These are phyloP conservation scores for Sphaerosporella brunnea DNA, from an alignment of 495 filamentous ascomycete species.

Conservation along the genomic window DNA sequence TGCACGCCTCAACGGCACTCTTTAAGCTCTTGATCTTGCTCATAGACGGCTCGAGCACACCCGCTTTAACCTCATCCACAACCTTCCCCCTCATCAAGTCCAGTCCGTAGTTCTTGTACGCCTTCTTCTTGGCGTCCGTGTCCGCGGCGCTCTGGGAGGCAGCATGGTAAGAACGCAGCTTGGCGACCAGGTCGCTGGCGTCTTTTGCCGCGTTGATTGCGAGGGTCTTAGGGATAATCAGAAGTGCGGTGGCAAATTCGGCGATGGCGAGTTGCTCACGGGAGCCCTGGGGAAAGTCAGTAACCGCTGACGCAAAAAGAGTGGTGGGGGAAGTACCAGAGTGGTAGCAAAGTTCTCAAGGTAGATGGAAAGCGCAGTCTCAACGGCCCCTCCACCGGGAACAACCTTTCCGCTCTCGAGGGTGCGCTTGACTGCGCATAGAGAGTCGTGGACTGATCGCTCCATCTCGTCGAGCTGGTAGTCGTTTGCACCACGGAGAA, in stretches of 20 bases:
- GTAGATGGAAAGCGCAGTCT: slow-evolving; percentile 98
- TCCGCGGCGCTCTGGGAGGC: slow-evolving; percentile 78
- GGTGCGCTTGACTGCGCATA: slow-evolving; percentile 92
- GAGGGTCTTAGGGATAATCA: slow-evolving; percentile 89
- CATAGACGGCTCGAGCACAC: slow-evolving; percentile 91
- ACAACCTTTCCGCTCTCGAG: slow-evolving; percentile 94
- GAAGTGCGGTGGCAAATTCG: slow-evolving; percentile 87
- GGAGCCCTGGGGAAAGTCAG: slow-evolving; percentile 41
- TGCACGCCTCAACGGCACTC: slow-evolving; percentile 96
- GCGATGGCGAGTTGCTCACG: slow-evolving; percentile 95
- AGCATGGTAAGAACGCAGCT: slow-evolving; percentile 86
- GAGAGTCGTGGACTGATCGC: slow-evolving; percentile 87
- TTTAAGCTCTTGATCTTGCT: slow-evolving; percentile 98
- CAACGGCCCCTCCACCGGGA: slow-evolving; percentile 86
- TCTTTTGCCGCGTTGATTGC: slow-evolving; percentile 96
- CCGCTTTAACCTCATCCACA: slow-evolving; percentile 81
- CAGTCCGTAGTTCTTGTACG: slow-evolving; percentile 94
- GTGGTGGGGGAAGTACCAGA: slow-evolving; percentile 39
- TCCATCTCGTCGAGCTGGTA: slow-evolving; percentile 99
- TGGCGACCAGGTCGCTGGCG: slow-evolving; percentile 80
- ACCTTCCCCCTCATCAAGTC: slow-evolving; percentile 82
- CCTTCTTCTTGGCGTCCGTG: slow-evolving; percentile 73
- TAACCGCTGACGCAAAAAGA: not conserved
- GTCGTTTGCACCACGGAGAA: slow-evolving; percentile 90
- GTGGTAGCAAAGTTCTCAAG: slow-evolving; percentile 98